Base-by-base conservation (phyloP, 2,329 filamentous ascomycete genomes). In the Madurella mycetomatis region DNA sequence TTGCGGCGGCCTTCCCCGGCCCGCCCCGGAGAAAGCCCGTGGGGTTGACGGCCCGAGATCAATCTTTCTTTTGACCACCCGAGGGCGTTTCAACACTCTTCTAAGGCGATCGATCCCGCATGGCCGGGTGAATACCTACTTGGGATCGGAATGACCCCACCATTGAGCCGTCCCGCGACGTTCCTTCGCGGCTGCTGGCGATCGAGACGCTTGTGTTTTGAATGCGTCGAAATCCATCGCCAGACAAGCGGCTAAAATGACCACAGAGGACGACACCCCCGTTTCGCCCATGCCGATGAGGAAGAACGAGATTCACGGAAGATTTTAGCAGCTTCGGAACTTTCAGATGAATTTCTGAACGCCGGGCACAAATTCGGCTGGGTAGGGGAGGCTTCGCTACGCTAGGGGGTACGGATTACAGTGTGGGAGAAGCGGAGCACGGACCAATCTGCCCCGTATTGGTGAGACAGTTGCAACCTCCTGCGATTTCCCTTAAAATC, bases 1-100 rank as follows among this genome's bases (percentile, higher is more conserved):
- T 56, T 53, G 31, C 34, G 44, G 16, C 11, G 53, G 49, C 19
- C 13, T 8, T 11, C 17, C 17, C 47, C 52, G 51, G 41, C 17
- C 45, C 45, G 46, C 18, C 9, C 12, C 17, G 25, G 25, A 7
- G 25, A 25, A 25, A 25, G 25, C 25, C 7, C 25, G 7, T 25
- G 25, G 25, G 25, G 7, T 25, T 7, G 7, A 25, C 25, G 25
- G 25, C 25, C 25, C 25, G 34, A 25, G 25, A 25, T 7, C 25
- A 25, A 25, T 25, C 3, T 15, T 37, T 37, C 13, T 11, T 9
- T 11, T 2, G 9, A 37, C 34, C 34, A 12, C 34, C 9, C 4
- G 34, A 37, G 34, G 9, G 13, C 34, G 4, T 11, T 11, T 11
- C 34, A 15, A 37, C 2, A 9, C 4, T 34, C 9, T 9, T 15